Conservation (phyloP, 352 stramenopile species). For the Globisporangium heterothallicum region DNA sequence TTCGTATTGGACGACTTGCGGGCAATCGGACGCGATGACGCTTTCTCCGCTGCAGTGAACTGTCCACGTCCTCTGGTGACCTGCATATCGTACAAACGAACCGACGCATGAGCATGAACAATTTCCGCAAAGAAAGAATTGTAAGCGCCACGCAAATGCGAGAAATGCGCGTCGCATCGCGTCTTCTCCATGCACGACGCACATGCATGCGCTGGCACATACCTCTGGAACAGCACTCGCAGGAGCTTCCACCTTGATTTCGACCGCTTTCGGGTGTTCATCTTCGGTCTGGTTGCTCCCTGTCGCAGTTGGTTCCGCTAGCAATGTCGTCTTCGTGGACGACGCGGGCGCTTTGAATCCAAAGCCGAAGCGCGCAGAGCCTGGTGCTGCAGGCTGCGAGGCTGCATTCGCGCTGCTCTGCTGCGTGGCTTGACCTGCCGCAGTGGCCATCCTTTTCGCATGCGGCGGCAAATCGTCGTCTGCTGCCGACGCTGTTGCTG, state of each 20-base stretch:
- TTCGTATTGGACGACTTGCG: constrained; percentile 17
- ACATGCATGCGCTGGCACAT: background rate
- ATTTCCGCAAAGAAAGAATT: no score
- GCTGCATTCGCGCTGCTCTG: constrained; percentile 7
- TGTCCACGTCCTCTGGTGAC: constrained; percentile 11
- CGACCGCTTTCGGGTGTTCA: constrained; percentile 2
- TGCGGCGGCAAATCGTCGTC: constrained; percentile 6
- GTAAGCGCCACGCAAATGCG: no score
- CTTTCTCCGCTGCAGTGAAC: constrained; percentile 13
- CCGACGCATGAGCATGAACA: no score
- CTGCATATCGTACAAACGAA: no score
- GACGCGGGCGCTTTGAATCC: constrained; percentile 19
- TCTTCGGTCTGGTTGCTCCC: constrained; percentile 21
- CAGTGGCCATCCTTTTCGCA: constrained; percentile 9
- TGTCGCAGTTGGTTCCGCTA: background rate
- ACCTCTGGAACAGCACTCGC: background rate
- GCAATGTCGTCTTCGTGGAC: constrained; percentile 7
- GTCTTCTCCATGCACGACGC: background rate
- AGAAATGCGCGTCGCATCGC: background rate
- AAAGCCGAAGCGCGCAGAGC: constrained; percentile 26
- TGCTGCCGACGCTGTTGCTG: background rate
- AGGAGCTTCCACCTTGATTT: constrained; percentile 3
- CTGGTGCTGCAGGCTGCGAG: background rate
- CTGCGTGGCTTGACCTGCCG: constrained; percentile 2
- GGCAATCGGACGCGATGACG: constrained; percentile 11